phyloP scores from a whole-genome alignment of 371 early-diverging fungal species.

The Entomophthora muscae region DNA sequence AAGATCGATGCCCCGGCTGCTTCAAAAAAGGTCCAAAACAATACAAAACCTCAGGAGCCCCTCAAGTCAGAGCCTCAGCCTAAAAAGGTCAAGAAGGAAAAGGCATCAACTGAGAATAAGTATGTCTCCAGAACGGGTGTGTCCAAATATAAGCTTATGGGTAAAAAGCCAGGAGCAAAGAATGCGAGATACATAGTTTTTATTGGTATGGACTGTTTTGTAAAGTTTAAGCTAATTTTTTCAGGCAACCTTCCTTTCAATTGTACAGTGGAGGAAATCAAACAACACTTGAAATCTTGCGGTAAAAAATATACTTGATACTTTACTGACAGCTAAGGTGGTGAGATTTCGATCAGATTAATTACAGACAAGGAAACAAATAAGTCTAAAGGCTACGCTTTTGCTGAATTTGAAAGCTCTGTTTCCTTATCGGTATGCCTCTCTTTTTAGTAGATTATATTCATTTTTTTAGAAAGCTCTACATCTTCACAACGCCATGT shows the following conservation, averaged over 20 bases:
- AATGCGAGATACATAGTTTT: neutral
- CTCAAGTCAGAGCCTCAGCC: too few species aligned
- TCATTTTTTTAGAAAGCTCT: slow-evolving; percentile 29
- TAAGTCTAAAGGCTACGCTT: slow-evolving; percentile 59
- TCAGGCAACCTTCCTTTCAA: slow-evolving; percentile 43
- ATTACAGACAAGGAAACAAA: slow-evolving; percentile 53
- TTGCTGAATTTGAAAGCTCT: slow-evolving; percentile 44
- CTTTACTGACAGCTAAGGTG: slow-evolving; percentile 9
- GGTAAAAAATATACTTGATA: slow-evolving; percentile 12
- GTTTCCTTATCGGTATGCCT: slow-evolving; percentile 28
- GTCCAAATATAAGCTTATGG: too few species aligned
- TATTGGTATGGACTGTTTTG: too few species aligned
- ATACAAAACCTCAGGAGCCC: too few species aligned
- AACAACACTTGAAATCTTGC: slow-evolving; percentile 36
- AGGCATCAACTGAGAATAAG: too few species aligned
- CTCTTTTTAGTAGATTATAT: neutral
- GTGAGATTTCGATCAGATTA: slow-evolving; percentile 38
- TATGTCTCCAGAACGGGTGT: too few species aligned
- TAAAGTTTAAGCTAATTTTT: too few species aligned
- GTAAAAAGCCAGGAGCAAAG: too few species aligned
- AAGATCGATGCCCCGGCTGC: too few species aligned
- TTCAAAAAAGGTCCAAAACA: too few species aligned
- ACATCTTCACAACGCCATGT: slow-evolving; percentile 40
- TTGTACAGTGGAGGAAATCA: slow-evolving; percentile 40
- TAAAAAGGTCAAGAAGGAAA: too few species aligned